Evolutionary conservation across 2,329 filamentous ascomycete species (phyloP), one percentile per base, ranked within the genome.

Genomic region (Stagonosporopsis chrysanthemi): DNA sequence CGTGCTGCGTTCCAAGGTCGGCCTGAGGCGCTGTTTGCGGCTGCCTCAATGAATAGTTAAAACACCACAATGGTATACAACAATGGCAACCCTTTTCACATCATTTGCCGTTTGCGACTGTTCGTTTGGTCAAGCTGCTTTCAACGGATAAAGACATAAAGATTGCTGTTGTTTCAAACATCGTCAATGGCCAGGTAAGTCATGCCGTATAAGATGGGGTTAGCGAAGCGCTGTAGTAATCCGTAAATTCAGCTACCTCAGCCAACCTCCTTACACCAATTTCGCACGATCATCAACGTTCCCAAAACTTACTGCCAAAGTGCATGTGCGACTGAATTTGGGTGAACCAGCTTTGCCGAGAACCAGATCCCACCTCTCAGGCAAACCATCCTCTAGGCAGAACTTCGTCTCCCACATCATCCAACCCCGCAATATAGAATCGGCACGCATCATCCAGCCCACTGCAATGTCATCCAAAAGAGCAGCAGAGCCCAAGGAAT

Each of bases 191-290:
- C 36, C 8, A 40, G 17, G 35, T 40, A 40, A 28, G 33, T 49
- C 11, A 5, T 28, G 26, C 9, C 26, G 9, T 39, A 39, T 38
- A 39, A 49, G 6, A 31, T 24, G 9, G 22, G 23, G 38, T 26
- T 19, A 19, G 39, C 47, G 15, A 26, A 24, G 24, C 36, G 39
- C 23, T 42, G 17, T 22, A 39, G 36, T 42, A 42, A 24, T 28
- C 39, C 23, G 17, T 7, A 15, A 26, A 7, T 26, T 15, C 57
- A 64, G 58, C 57, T 56, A 51, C 43, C 26, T 40, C 36, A 31
- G 35, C 52, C 58, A 68, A 43, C 53, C 55, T 49, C 51, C 55
- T 17, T 61, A 43, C 60, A 56, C 42, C 52, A 56, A 22, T 17
- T 39, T 55, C 39, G 28, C 56, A 14, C 42, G 55, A 57, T 54